Conservation (phyloP, 2,329 filamentous ascomycete species). For the Ophioceras dolichostomum region DNA sequence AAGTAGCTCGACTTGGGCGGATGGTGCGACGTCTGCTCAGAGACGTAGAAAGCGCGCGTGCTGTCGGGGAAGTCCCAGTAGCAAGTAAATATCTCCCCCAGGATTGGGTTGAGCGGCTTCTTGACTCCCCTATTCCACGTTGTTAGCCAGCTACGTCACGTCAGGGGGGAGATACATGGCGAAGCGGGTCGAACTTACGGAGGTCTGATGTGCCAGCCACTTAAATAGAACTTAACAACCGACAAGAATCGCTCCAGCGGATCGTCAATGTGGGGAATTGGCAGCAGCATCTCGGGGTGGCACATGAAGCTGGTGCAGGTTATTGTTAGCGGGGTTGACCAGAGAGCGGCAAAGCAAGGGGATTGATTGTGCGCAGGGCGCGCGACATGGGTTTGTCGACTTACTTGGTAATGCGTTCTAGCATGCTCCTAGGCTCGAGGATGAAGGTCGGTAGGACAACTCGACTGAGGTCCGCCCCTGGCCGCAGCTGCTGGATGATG, state of each 20-base stretch:
- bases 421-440: conserved; percentile 92
- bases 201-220: conserved; percentile 97
- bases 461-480: conserved; percentile 86
- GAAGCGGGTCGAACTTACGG: conserved; percentile 55
- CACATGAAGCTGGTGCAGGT: conserved; percentile 76
- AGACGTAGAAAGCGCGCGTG: conserved; percentile 86
- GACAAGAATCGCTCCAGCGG: conserved; percentile 82
- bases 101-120: conserved; percentile 92
- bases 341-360: too few relatives aligned
- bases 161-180: too few relatives aligned
- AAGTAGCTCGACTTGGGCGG: conserved; percentile 99
- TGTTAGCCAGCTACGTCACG: too few relatives aligned
- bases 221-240: conserved; percentile 96
- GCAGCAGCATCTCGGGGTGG: conserved; percentile 88
- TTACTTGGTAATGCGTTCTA: conserved; percentile 97
- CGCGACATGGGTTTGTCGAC: too few relatives aligned
- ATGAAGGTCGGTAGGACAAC: conserved; percentile 97
- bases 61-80: conserved; percentile 87
- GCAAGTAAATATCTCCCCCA: conserved; percentile 88
- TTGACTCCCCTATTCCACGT: conserved; percentile 65
- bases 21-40: conserved; percentile 96
- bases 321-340: conserved; percentile 4
- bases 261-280: conserved; percentile 79
- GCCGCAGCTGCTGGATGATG: conserved; percentile 93
- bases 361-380: neutral